A percentile compares a stretch with the other conserved stretches of the same genome.
phyloP scores from a whole-genome alignment of 139 green algal genomes.

The Micromonas commoda region DNA sequence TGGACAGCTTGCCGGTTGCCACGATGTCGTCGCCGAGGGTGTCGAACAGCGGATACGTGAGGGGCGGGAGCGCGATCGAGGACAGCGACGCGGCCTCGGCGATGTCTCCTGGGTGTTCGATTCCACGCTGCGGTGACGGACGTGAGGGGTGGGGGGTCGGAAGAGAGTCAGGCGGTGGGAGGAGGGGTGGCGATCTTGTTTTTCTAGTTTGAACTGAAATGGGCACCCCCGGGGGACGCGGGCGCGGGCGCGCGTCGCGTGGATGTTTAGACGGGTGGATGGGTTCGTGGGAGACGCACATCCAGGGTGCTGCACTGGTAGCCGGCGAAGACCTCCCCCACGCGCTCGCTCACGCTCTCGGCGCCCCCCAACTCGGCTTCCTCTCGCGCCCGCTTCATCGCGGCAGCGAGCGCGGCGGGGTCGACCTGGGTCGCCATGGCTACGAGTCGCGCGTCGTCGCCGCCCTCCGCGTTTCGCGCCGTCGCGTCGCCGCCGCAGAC shows the following conservation, averaged over 20 bases:
- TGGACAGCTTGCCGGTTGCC: conserved; percentile 51
- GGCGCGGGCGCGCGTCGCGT: too few species aligned
- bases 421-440: too few species aligned
- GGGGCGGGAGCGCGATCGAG: neutral
- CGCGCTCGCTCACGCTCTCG: neutral
- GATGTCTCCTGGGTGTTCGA: conserved; percentile 19
- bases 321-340: neutral
- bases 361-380: neutral
- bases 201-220: neutral
- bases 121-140: neutral
- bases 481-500: too few species aligned
- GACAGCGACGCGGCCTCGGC: neutral
- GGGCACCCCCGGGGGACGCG: neutral
- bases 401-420: too few species aligned
- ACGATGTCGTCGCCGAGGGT: conserved; percentile 48
- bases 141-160: too few species aligned
- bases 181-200: neutral
- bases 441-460: too few species aligned
- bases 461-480: too few species aligned
- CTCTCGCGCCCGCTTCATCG: neutral
- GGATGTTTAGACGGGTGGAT: too few species aligned
- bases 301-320: neutral
- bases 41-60: conserved; percentile 17
- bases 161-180: neutral
- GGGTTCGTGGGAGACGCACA: neutral